Base-by-base conservation (phyloP, 1,284 basidiomycete species). In the Ceratobasidium sp. region DNA sequence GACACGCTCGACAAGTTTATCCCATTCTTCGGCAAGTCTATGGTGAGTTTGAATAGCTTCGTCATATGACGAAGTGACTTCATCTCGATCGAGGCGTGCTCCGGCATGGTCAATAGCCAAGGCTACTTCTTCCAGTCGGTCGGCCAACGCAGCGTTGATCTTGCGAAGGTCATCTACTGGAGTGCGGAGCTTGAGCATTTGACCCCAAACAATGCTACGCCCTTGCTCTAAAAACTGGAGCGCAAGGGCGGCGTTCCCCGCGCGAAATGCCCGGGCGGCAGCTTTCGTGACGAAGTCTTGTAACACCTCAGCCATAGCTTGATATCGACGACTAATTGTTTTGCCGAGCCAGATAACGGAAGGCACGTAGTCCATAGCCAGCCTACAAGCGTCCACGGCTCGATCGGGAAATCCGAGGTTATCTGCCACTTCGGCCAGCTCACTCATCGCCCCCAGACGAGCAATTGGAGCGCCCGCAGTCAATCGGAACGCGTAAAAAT, bases 181-280 rank as follows among this genome's bases (percentile, higher is more conserved):
- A 27, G 79, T 79, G 3, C 80, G 81, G 58, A 83, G 78, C 8
- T 79, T 77, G 24, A 79, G 75, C 0, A 77, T 63, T 73, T 82
- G 81, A 16, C 74, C 74, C 81, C 81, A 82, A 29, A 82, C 77
- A 7, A 82, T 69, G 37, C 78, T 78, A 13, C 81, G 78, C 13
- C 81, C 80, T 69, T 78, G 27, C 65, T 80, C 80, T 1, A 81
- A 63, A 68, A 78, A 78, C 64, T 80, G 80, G 27, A 80, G 34
- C 11, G 80, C 80, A 5, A 62, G 24, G 9, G 49, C 71, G 13
- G 14, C 34, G 11, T 64, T 11, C 14, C n/a, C 8, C 46, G 31
- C 27, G 34, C 19, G 6, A 22, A 74, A 65, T 14, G 58, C 71
- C 19, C 5, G 13, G 19, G 71, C 59, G 0, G 59, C 71, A 4